These are phyloP conservation scores for Graphilbum ipis-grandicollis DNA, from an alignment of 2,329 filamentous ascomycete genomes.

Conservation along the genomic window DNA sequence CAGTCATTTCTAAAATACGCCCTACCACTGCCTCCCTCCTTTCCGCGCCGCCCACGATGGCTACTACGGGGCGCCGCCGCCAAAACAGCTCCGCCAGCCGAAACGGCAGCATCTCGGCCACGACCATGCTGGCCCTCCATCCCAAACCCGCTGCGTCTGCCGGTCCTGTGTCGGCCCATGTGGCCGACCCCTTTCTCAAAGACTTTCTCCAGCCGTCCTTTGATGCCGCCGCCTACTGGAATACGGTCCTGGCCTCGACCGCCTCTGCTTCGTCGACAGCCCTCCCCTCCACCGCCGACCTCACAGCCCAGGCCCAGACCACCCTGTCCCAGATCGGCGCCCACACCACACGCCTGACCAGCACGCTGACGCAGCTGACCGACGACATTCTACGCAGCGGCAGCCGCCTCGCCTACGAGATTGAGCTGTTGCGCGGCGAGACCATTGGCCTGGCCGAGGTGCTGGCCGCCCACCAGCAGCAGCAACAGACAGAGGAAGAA, in stretches of 20 bases:
- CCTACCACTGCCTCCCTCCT: too few species aligned
- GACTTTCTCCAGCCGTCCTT: conserved; percentile 70
- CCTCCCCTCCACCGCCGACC: conserved; percentile 14
- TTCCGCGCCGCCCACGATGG: too few species aligned
- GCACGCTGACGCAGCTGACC: conserved; percentile 70
- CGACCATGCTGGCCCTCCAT: conserved; percentile 11
- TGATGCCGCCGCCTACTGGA: conserved; percentile 73
- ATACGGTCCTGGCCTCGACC: conserved; percentile 40
- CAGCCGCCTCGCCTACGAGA: conserved; percentile 79
- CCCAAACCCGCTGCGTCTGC: conserved; percentile 12
- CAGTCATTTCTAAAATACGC: too few species aligned
- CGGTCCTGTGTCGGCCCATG: conserved; percentile 37
- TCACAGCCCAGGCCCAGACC: conserved; percentile 68
- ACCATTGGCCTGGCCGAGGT: conserved; percentile 65
- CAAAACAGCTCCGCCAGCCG: not conserved
- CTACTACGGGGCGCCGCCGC: not conserved
- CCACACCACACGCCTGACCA: conserved; percentile 69
- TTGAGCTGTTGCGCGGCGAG: conserved; percentile 83
- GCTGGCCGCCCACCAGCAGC: conserved; percentile 43
- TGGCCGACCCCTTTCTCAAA: conserved; percentile 53
- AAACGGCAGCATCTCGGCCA: conserved; percentile 14
- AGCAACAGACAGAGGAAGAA: not conserved
- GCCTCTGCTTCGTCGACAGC: conserved; percentile 1
- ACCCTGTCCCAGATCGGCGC: conserved; percentile 78
- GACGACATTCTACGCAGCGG: conserved; percentile 89